Conservation (phyloP, 805 yeast genomes). For the Lipomyces mesembrius region DNA sequence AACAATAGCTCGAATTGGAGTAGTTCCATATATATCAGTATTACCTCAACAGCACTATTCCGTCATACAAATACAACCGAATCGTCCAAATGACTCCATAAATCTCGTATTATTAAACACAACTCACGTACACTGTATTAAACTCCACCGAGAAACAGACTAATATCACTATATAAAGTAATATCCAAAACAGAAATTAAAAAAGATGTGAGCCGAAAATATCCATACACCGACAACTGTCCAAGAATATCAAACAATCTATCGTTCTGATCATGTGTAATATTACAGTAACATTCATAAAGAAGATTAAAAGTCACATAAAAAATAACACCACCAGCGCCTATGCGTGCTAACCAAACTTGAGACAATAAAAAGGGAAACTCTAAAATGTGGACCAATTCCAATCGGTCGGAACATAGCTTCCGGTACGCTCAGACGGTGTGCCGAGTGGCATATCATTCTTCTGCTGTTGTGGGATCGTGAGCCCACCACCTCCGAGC, state of each 20-base stretch:
- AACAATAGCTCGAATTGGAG: too few species aligned
- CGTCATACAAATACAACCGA: too few species aligned
- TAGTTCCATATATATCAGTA: too few species aligned
- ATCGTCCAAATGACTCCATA: too few species aligned
- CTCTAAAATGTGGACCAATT: conserved; percentile 40
- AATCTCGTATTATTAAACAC: too few species aligned
- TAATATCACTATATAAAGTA: background rate
- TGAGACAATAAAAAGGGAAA: background rate
- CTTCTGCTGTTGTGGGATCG: conserved; percentile 7
- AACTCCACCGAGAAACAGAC: background rate
- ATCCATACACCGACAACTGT: background rate
- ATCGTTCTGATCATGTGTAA: background rate
- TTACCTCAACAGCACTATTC: too few species aligned
- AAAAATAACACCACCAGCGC: conserved; percentile 5
- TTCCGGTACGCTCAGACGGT: conserved; percentile 28
- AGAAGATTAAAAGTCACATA: background rate
- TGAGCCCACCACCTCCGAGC: conserved; percentile 21
- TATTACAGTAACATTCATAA: background rate
- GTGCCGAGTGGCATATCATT: conserved; percentile 22
- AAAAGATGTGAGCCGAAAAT: background rate
- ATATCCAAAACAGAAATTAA: background rate
- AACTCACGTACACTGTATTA: too few species aligned
- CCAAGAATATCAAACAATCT: background rate
- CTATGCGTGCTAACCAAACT: background rate
- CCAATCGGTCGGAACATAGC: conserved; percentile 43